Evolutionary conservation across 106 monocot genomes (phyloP), one percentile per base, ranked within the genome.

Genomic region (Dendrobium chrysotoxum): DNA sequence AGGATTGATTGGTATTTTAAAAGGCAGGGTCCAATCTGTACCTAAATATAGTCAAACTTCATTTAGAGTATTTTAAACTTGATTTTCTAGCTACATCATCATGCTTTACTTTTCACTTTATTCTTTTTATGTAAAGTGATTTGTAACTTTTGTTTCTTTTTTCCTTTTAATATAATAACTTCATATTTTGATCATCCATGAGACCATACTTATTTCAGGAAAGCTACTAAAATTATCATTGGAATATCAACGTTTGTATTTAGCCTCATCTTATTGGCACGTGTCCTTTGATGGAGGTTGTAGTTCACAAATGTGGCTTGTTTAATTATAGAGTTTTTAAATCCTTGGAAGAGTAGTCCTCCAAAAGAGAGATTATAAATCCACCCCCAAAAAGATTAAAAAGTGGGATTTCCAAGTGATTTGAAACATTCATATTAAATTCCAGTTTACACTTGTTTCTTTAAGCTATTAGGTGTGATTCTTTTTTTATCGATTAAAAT

Each of bases 211-310:
- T 20, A 21, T 40, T 73, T 73, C 17, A 73, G 28, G 73, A 40
- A 73, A 41, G 38, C 73, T 73, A 40, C 21, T 73, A 73, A 73
- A 41, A 21, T 73, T 28, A 9, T 40, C 16, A 73, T 73, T 40
- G 73, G 73, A 20, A 21, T 73, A 73, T 73, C 73, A 40, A 15
- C 73, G 4, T 73, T 17, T 7, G 25, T 73, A 4, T 73, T 73
- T 40, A 3, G 28, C 70, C 70, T 73, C 73, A 41, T 73, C 73
- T 7, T 73, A 13, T 41, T 73, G 4, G 73, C 28, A 21, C 73
- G 40, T 73, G 73, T 10, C 73, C 16, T 73, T 73, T 73, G 73
- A 40, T 73, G 17, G 38, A 73, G 73, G 5, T n/a, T n/a, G n/a
- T n/a, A n/a, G n/a, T n/a, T n/a, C n/a, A n/a, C n/a, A n/a, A n/a